These are phyloP conservation scores for Eugenia klotzschiana DNA, from an alignment of 441 rosid genomes.

Conservation along the genomic window DNA sequence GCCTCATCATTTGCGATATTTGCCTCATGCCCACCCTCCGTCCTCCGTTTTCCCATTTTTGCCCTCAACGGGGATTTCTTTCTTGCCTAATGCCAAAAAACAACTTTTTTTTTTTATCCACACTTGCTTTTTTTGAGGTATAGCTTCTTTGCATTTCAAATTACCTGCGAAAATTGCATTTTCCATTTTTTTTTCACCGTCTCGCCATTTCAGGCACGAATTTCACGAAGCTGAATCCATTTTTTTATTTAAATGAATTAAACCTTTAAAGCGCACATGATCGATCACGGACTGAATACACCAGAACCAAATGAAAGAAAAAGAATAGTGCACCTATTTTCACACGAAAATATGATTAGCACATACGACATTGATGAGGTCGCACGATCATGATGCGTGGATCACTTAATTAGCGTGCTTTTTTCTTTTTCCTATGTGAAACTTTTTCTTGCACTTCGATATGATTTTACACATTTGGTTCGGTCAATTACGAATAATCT, in stretches of 20 bases:
- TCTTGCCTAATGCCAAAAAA: not conserved
- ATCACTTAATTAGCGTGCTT: not conserved
- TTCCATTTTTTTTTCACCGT: not conserved
- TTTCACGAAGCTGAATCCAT: too few relatives aligned
- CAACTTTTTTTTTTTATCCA: not conserved
- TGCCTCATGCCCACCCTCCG: not conserved
- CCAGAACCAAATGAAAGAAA: not conserved
- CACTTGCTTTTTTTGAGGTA: not conserved
- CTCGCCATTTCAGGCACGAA: not conserved
- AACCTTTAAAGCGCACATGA: not conserved
- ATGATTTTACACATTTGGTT: not conserved
- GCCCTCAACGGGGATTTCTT: not conserved
- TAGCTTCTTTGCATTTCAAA: not conserved
- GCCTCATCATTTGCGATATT: not conserved
- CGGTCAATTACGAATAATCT: not conserved
- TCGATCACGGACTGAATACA: too few relatives aligned
- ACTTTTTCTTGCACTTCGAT: not conserved
- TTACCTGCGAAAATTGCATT: not conserved
- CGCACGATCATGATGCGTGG: not conserved
- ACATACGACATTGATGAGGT: not conserved
- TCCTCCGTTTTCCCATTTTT: not conserved
- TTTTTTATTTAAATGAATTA: too few relatives aligned
- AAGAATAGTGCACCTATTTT: accelerated
- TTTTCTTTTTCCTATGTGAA: not conserved
- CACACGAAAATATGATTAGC: not conserved